Conservation (phyloP, 2,329 filamentous ascomycete genomes). For the Leptographium galeiforme region DNA sequence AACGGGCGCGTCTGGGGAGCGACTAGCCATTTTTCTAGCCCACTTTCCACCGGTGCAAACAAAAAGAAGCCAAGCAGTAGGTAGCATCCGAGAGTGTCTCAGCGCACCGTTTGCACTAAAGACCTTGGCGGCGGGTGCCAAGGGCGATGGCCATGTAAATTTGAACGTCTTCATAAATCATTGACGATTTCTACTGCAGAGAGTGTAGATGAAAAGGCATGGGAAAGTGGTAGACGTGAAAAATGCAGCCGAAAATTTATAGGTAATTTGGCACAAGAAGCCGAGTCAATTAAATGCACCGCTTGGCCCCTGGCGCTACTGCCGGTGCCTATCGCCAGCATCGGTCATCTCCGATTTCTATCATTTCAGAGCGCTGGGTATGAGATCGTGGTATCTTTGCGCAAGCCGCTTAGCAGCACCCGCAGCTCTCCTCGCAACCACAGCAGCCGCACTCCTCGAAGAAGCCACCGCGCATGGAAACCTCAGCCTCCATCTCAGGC, state of each 20-base stretch:
- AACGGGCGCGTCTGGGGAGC: not conserved
- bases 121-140: not conserved
- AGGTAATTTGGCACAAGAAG: no score
- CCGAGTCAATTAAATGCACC: no score
- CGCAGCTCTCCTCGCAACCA: conserved; percentile 16
- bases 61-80: not conserved
- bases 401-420: conserved; percentile 15
- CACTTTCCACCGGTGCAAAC: not conserved
- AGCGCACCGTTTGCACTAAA: not conserved
- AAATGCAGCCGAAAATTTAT: no score
- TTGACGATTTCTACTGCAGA: no score
- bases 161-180: no score
- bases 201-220: no score
- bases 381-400: not conserved
- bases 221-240: no score
- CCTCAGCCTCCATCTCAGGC: conserved; percentile 13
- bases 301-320: no score
- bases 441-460: conserved; percentile 20
- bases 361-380: not conserved
- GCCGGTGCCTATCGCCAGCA: not conserved
- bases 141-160: not conserved
- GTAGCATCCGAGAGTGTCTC: not conserved
- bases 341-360: not conserved
- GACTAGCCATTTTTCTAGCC: not conserved
- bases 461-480: conserved; percentile 18